phyloP scores from a whole-genome alignment of 495 filamentous ascomycete species.

The Aspergillus leporis region DNA sequence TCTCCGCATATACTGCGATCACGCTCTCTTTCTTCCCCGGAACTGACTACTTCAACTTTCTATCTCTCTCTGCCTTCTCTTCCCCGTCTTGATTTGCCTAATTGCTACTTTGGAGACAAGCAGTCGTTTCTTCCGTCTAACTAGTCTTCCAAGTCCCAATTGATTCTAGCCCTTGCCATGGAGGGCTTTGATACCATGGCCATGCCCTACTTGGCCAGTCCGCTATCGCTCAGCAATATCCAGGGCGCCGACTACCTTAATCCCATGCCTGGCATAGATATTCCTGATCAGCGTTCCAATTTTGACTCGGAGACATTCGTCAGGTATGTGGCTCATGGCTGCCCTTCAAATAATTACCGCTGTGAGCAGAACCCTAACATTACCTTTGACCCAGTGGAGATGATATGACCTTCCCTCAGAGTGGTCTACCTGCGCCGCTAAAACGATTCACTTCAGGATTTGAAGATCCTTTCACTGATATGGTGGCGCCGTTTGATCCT shows the following conservation, averaged over 20 bases:
- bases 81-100: not conserved
- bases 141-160: conserved; percentile 11
- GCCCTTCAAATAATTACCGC: not conserved
- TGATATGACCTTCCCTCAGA: conserved; percentile 42
- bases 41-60: not conserved
- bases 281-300: conserved; percentile 56
- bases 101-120: not conserved
- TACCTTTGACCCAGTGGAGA: conserved; percentile 29
- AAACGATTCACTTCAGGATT: conserved; percentile 55
- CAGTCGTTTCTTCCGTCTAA: not conserved
- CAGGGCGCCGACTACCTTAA: conserved; percentile 54
- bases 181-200: conserved; percentile 65
- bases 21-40: conserved; percentile 3
- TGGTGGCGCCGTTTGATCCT: conserved; percentile 54
- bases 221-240: conserved; percentile 53
- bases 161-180: conserved; percentile 42
- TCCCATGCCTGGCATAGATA: conserved; percentile 53
- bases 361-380: conserved; percentile 6
- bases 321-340: conserved; percentile 42
- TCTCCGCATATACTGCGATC: conserved; percentile 11
- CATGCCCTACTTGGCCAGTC: conserved; percentile 61
- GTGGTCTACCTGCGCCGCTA: conserved; percentile 32
- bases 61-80: conserved; percentile 10
- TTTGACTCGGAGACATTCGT: conserved; percentile 61
- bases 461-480: conserved; percentile 66